Evolutionary conservation across 2,329 filamentous ascomycete genomes (phyloP), one percentile per base, ranked within the genome.

Genomic region (Fusarium liriodendri): DNA sequence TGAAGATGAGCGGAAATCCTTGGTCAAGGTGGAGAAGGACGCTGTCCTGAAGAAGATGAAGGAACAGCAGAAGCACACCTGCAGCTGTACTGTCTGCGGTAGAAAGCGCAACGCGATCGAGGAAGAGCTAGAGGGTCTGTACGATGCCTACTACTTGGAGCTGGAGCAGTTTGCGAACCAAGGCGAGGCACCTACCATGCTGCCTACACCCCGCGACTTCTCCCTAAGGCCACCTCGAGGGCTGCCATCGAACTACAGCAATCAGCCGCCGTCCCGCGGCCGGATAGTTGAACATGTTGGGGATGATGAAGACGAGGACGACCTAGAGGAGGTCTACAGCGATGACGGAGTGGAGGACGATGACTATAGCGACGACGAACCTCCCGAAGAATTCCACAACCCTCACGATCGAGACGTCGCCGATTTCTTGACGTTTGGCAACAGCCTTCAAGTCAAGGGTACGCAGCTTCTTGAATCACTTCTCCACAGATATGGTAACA

Each of bases 41-140:
- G 96, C 97, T 9, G 97, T 99, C 1, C 86, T 99, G 66, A 95
- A 94, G 80, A 99, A 99, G 87, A 99, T 99, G 97, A 99, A 99
- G 87, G 97, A 99, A 83, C 97, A 99, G 83, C 97, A 99, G 83
- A 98, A 98, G 84, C 95, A 98, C 82, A 98, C 96, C 3, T 99
- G 97, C 87, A 98, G 95, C 82, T 99, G 97, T 84, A 97, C 95
- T 6, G 96, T 99, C 45, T 99, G 97, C 83, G 97, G 97, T 62
- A 91, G 97, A 75, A 99, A 99, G 86, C 91, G 97, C 63, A 98
- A 94, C 14, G 97, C 97, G 42, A 99, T 99, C 77, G 97, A 99
- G 84, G 97, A 99, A 84, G 97, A 99, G 83, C 88, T 99, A 14
- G 97, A 99, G 81, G 95, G 97, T 20, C 89, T 99, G 14, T 99